phyloP scores from a whole-genome alignment of 495 filamentous ascomycete genomes.

The Podospora pseudopauciseta region DNA sequence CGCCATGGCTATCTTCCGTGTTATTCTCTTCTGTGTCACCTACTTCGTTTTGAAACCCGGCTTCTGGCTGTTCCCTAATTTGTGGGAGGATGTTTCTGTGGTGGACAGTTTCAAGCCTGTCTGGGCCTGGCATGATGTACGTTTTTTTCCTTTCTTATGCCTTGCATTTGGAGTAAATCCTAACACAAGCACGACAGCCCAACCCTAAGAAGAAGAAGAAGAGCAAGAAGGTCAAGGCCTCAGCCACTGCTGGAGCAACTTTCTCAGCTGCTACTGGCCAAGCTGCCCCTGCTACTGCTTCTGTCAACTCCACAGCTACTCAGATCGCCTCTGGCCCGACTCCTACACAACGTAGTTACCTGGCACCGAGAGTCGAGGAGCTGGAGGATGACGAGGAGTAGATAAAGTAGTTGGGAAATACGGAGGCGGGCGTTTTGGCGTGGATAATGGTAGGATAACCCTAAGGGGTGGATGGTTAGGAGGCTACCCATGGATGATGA shows the following conservation, averaged over 20 bases:
- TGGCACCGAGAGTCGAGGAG: conserved; percentile 64
- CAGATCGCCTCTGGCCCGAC: conserved; percentile 45
- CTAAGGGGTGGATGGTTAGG: not conserved
- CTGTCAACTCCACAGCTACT: conserved; percentile 54
- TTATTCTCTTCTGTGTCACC: conserved; percentile 92
- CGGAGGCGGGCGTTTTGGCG: not conserved
- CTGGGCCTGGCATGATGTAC: conserved; percentile 98
- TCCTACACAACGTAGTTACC: conserved; percentile 42
- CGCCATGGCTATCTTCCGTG: conserved; percentile 91
- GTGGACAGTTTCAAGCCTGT: conserved; percentile 94
- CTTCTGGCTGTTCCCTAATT: conserved; percentile 95
- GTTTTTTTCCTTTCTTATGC: conserved; percentile 23
- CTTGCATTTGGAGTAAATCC: not conserved
- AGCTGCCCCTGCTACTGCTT: conserved; percentile 54
- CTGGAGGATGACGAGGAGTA: conserved; percentile 52
- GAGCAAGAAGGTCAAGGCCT: conserved; percentile 42
- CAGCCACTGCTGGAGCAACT: conserved; percentile 40
- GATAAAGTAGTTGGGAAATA: not conserved
- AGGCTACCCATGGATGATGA: not conserved
- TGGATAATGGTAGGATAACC: not conserved
- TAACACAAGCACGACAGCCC: conserved; percentile 17
- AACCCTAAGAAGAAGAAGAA: conserved; percentile 61
- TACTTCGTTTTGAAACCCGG: conserved; percentile 82
- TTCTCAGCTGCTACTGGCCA: conserved; percentile 50
- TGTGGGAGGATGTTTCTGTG: conserved; percentile 98